Conservation (phyloP, 2,329 filamentous ascomycete species). For the Microcyclosporella mali region DNA sequence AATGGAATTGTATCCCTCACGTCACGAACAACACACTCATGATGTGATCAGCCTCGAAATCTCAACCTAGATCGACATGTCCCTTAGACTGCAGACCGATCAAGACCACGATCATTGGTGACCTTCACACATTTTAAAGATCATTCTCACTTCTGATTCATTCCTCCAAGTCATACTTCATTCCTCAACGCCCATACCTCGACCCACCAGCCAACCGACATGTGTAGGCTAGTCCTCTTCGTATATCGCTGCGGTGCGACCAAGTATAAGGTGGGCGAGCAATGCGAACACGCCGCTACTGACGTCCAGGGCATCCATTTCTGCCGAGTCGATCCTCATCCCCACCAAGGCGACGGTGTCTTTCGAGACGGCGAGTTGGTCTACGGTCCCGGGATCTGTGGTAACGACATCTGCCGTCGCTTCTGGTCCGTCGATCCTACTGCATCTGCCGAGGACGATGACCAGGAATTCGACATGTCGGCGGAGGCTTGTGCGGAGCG, state of each 20-base stretch:
- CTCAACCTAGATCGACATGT: too few relatives aligned
- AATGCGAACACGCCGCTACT: conserved; percentile 5
- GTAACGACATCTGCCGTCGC: conserved; percentile 11
- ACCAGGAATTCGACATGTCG: conserved; percentile 9
- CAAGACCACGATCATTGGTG: too few relatives aligned
- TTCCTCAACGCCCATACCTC: too few relatives aligned
- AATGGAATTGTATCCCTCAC: too few relatives aligned
- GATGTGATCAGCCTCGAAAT: too few relatives aligned
- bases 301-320: conserved; percentile 8
- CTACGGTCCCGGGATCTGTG: conserved; percentile 13
- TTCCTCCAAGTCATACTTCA: too few relatives aligned
- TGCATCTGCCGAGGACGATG: conserved; percentile 6
- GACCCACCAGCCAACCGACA: background rate
- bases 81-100: too few relatives aligned
- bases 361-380: background rate
- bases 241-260: conserved; percentile 10
- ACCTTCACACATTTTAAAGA: too few relatives aligned
- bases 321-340: conserved; percentile 7
- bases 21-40: too few relatives aligned
- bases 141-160: too few relatives aligned
- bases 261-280: conserved; percentile 12
- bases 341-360: conserved; percentile 5
- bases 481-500: conserved; percentile 10
- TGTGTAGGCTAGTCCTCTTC: conserved; percentile 16
- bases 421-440: background rate